Evolutionary conservation across 768 basidiomycete species (phyloP).

Genomic region (Boletus fagicola): DNA sequence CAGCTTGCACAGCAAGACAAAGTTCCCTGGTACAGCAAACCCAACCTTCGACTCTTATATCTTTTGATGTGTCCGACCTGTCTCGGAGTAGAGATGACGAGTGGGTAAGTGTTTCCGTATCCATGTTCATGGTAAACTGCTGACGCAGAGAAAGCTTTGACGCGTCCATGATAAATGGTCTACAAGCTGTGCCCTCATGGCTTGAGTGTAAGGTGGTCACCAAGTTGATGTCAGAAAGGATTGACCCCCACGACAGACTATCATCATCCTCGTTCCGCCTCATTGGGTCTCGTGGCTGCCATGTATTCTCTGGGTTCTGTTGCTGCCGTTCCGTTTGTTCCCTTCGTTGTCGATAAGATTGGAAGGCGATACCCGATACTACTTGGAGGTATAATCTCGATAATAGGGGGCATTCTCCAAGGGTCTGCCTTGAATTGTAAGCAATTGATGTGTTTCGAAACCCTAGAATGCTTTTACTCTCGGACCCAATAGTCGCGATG

Average conservation of each 20-base stretch:
- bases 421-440: conserved; percentile 16
- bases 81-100: conserved; percentile 21
- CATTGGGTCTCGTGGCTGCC: conserved; percentile 35
- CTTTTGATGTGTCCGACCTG: conserved; percentile 49
- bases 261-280: conserved; percentile 49
- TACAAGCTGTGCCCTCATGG: conserved; percentile 60
- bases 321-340: conserved; percentile 44
- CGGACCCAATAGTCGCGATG: conserved; percentile 7
- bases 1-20: conserved; percentile 40
- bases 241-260: conserved; percentile 41
- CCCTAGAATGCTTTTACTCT: not conserved
- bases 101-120: conserved; percentile 10
- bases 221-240: not conserved
- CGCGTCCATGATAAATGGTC: conserved; percentile 61
- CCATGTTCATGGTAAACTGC: not conserved
- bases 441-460: not conserved
- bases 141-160: conserved; percentile 18
- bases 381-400: conserved; percentile 6
- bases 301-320: conserved; percentile 64
- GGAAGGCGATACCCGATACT: conserved; percentile 21
- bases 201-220: conserved; percentile 42
- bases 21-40: conserved; percentile 62
- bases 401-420: conserved; percentile 17
- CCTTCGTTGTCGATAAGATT: conserved; percentile 7
- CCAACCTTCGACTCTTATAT: conserved; percentile 55